Base-by-base conservation (phyloP, 2,329 filamentous ascomycete genomes). In the Colletotrichum coccodes region DNA sequence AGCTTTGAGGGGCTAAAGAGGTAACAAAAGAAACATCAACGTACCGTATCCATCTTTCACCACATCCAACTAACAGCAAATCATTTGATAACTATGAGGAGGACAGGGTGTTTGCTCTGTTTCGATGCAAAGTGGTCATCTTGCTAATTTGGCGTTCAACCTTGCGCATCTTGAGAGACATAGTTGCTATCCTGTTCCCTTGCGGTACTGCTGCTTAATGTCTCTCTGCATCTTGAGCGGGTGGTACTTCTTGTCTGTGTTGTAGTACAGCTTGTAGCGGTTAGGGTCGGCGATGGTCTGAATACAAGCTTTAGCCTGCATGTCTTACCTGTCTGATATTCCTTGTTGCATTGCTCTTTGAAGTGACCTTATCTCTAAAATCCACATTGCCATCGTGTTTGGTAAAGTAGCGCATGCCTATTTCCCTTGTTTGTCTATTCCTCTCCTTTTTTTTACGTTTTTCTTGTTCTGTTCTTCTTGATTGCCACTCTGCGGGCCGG, bases 341-440 rank as follows among this genome's bases (percentile, higher is more conserved):
- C 95, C 82, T 94, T 94, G 81, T 92, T 91, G 87, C 95, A 98
- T 79, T 97, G 95, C 81, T 95, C 89, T 73, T 93, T 91, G 85
- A 98, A 98, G 83, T 92, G 92, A 73, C 94, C 93, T 95, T 95
- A 98, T 81, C 94, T 94, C 91, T 92, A 97, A 87, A 94, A 95
- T 77, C 93, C 92, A 83, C 95, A 98, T 66, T 81, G 81, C 88
- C 93, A 97, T 75, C 90, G 88, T 80, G 92, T 94, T 82, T 95
- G 92, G 77, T 98, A 94, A 95, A 98, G 86, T 96, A 98, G 85
- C 95, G 98, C 95, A 98, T 97, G 74, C 78, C 38, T 47, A 28
- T 42, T 4, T 56, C 21, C 21, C n/a, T 46, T 26, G 6, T 34
- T 44, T 16, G 30, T 14, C 3, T 21, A 5, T 3, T 44, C 28